These are phyloP conservation scores for Malassezia obtusa DNA, from an alignment of 1,284 basidiomycete species.

Conservation along the genomic window DNA sequence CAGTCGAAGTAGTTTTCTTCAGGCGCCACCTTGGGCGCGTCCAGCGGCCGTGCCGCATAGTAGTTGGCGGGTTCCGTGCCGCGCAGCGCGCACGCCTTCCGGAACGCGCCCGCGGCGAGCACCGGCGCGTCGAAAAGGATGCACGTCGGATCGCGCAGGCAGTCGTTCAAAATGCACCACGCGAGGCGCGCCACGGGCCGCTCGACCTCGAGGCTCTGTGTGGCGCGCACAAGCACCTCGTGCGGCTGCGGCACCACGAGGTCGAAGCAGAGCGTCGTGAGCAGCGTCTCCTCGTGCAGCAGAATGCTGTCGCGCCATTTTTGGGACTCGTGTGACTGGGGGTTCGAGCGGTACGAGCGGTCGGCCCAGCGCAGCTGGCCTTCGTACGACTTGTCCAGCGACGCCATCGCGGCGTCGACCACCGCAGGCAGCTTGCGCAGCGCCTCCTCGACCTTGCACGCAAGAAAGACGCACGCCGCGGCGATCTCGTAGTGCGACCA, in stretches of 20 bases:
- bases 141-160: constrained; percentile 30
- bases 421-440: constrained; percentile 75
- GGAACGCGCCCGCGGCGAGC: constrained; percentile 38
- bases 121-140: constrained; percentile 40
- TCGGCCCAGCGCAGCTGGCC: constrained; percentile 40
- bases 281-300: constrained; percentile 66
- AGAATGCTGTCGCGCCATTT: constrained; percentile 64
- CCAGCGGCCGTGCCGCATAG: constrained; percentile 6
- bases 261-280: constrained; percentile 85
- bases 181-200: constrained; percentile 24
- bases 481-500: constrained; percentile 58
- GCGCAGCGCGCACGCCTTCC: constrained; percentile 26
- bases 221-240: constrained; percentile 33
- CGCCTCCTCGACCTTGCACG: constrained; percentile 81
- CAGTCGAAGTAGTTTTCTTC: constrained; percentile 18
- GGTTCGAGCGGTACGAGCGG: constrained; percentile 26
- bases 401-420: constrained; percentile 64
- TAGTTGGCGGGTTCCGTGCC: constrained; percentile 23
- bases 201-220: constrained; percentile 25
- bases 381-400: constrained; percentile 54
- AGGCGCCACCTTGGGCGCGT: constrained; percentile 13
- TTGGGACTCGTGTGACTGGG: constrained; percentile 31
- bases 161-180: constrained; percentile 35
- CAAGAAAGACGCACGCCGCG: constrained; percentile 77
- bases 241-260: constrained; percentile 75